Evolutionary conservation across 2,329 filamentous ascomycete genomes (phyloP), one percentile per base, ranked within the genome.

Genomic region (Tolypocladium sp.): DNA sequence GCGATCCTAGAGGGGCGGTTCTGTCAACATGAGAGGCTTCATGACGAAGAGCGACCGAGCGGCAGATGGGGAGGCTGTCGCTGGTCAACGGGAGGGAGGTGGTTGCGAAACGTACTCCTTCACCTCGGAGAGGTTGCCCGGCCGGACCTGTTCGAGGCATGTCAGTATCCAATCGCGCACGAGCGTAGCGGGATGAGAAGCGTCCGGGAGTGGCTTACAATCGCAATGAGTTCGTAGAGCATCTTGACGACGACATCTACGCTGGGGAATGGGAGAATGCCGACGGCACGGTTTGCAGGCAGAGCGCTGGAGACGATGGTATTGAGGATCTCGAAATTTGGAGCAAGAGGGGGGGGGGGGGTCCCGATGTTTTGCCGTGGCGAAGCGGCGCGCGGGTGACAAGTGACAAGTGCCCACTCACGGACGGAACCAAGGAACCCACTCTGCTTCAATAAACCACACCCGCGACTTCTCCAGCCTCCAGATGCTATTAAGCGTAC

Each of bases 221-320:
- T 88, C 74, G 90, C 94, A 76, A 99, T 94, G 71, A 97, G 81
- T 80, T 99, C 94, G 82, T 99, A 99, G 78, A 99, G 80, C 94
- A 99, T 97, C 65, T 74, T 81, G 71, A 66, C 63, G 68, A 66
- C 67, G 67, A 67, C 70, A 70, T 75, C 64, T 66, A 65, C 63
- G 40, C 40, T 61, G 57, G 53, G n/a, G 35, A 27, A 10, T 58
- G 55, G 58, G 54, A 62, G 61, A 49, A 15, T 44, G 38, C 37
- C 20, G 44, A 40, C 22, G 62, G 63, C 60, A 61, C 55, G 60
- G 53, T 46, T 62, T 63, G 65, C 49, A 60, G 57, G 59, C 44
- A 9, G 22, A 25, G 25, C 49, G 33, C 13, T 49, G 12, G 17
- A n/a, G 27, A 35, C 27, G 17, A 20, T 2, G 13, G 25, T 8